These are phyloP conservation scores for Pugionium dolabratum DNA, from an alignment of 345 rosid species.

Conservation along the genomic window DNA sequence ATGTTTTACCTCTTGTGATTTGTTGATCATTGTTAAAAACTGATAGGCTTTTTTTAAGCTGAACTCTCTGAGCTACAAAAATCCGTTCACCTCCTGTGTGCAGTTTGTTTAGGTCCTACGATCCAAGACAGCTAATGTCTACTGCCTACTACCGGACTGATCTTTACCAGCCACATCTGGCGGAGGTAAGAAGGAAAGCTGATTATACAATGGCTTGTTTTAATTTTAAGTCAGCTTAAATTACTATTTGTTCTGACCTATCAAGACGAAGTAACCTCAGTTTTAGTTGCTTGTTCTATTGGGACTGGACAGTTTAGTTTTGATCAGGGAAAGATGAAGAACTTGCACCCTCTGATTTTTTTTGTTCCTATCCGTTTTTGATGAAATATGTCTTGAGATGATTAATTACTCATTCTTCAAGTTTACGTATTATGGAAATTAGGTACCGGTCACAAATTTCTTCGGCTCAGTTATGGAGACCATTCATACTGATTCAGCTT, in stretches of 20 bases:
- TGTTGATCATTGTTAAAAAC: slow-evolving; percentile 7
- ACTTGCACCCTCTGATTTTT: not conserved
- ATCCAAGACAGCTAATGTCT: slow-evolving; percentile 76
- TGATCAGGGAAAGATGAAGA: slow-evolving; percentile 12
- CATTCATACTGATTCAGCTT: slow-evolving; percentile 74
- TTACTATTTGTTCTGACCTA: not conserved
- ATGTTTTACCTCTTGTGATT: not conserved
- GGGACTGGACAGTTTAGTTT: not conserved
- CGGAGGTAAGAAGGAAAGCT: slow-evolving; percentile 49
- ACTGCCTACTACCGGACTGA: slow-evolving; percentile 85
- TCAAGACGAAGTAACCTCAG: slow-evolving; percentile 14
- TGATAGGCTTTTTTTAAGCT: slow-evolving; percentile 2
- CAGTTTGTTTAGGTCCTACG: slow-evolving; percentile 84
- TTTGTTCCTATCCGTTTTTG: not conserved
- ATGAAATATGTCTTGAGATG: not conserved
- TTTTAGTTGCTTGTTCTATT: slow-evolving; percentile 7
- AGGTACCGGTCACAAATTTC: slow-evolving; percentile 97
- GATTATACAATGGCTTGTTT: slow-evolving; percentile 9
- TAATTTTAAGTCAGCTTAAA: slow-evolving; percentile 8
- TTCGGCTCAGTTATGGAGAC: slow-evolving; percentile 98
- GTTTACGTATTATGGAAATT: slow-evolving; percentile 11
- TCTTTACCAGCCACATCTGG: slow-evolving; percentile 59
- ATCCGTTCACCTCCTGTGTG: slow-evolving; percentile 35
- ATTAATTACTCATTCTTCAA: slow-evolving; percentile 22
- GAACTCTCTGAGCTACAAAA: slow-evolving; percentile 23